Base-by-base conservation (phyloP, 805 yeast species). In the Isabelozyma pseudorhagii region DNA sequence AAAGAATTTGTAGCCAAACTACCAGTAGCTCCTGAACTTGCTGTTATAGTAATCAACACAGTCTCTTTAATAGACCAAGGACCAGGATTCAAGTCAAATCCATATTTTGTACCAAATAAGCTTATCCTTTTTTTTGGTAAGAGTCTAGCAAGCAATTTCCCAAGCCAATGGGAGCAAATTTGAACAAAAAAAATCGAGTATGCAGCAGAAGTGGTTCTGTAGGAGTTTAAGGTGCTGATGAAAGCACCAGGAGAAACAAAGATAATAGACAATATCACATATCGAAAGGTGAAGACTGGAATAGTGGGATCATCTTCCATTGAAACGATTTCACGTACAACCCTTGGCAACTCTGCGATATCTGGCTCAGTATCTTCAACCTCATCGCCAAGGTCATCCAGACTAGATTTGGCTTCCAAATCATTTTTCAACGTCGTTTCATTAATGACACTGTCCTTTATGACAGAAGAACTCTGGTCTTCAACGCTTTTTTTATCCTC, bases 11-110 rank as follows among this genome's bases (percentile, higher is more conserved):
- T 76, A 18, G 77, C 81, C 53, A 69, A 64, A 50, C 72, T 76
- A 3, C 80, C 79, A 1, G 80, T 71, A 52, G 84, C 74, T 27
- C 80, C 74, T 18, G 75, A 68, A 13, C 74, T 76, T 2, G 81
- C 80, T 1, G 80, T 71, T 15, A 76, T 65, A 8, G 80, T 72
- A 36, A 79, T 69, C 63, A 82, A 46, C 39, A 77, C 73, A 17
- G 80, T 69, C 53, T 78, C 82, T 50, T 77, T 77, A 36, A 78
- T 69, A 1, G 78, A 63, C 81, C 81, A 78, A 0, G 82, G 81
- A 2, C 79, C 78, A 0, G 82, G 81, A 50, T 78, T 78, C 45
- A 74, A 55, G 45, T 63, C 62, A 27, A 53, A 45, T 10, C 63
- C 54, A 13, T 55, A 52, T 31, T 31, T 31, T 10, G 36, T 6